Conservation (phyloP, 805 yeast species). For the Saccharomyces jurei region DNA sequence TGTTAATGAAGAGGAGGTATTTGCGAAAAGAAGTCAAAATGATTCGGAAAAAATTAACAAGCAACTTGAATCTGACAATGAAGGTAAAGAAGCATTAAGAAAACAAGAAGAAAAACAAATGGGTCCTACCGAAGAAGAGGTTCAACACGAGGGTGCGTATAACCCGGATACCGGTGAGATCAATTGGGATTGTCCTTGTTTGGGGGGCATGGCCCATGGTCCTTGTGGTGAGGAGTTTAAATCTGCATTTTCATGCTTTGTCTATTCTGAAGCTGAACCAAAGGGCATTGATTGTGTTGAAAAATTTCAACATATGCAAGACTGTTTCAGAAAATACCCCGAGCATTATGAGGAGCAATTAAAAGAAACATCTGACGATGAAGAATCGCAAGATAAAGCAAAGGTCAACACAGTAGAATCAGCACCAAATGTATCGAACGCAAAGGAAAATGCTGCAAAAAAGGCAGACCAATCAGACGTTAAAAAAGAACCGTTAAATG, state of each 20-base stretch:
- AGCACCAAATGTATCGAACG: not conserved
- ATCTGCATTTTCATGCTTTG: slow-evolving; percentile 90
- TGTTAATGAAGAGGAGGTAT: not conserved
- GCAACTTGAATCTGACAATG: not conserved
- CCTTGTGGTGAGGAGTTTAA: slow-evolving; percentile 97
- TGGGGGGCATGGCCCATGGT: slow-evolving; percentile 98
- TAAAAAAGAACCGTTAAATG: not conserved
- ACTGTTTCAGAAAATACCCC: slow-evolving; percentile 86
- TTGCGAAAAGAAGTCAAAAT: slow-evolving; percentile 10
- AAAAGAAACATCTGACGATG: slow-evolving; percentile 50
- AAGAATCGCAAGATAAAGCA: slow-evolving; percentile 28
- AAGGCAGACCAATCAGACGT: not conserved
- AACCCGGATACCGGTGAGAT: slow-evolving; percentile 97
- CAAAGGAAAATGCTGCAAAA: not conserved
- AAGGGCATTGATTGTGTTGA: slow-evolving; percentile 93
- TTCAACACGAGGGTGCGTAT: slow-evolving; percentile 59
- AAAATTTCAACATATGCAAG: slow-evolving; percentile 85
- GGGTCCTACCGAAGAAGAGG: slow-evolving; percentile 29
- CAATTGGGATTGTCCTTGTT: slow-evolving; percentile 99
- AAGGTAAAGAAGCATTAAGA: not conserved
- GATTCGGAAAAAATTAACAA: not conserved
- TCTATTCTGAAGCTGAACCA: slow-evolving; percentile 88
- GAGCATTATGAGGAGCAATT: slow-evolving; percentile 90
- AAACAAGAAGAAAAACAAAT: slow-evolving; percentile 1
- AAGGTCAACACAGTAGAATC: not conserved